Conservation (phyloP, 371 early-diverging fungal genomes). For the Entomophthora muscae region DNA sequence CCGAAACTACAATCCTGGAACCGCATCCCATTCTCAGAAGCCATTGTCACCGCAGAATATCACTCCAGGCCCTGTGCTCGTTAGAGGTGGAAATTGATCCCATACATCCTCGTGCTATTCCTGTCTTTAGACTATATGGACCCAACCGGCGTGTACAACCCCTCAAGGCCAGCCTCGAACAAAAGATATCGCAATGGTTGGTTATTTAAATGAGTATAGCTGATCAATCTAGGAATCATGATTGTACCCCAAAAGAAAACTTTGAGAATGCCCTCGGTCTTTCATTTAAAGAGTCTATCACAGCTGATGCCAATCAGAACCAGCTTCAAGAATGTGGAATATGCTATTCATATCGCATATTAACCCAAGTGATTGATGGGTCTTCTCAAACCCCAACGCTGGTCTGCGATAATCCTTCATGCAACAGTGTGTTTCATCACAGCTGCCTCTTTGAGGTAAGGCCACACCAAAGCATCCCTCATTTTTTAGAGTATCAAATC, state of each 20-base stretch:
- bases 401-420: neutral
- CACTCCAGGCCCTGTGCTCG: neutral
- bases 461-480: neutral
- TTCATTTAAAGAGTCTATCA: neutral
- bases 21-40: neutral
- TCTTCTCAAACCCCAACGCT: neutral
- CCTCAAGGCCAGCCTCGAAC: neutral
- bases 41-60: neutral
- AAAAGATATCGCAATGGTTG: neutral
- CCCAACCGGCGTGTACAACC: neutral
- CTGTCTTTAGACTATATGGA: neutral
- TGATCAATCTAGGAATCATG: neutral
- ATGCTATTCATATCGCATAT: neutral
- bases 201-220: neutral
- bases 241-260: neutral
- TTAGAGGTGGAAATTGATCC: neutral
- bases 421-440: neutral
- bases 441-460: neutral
- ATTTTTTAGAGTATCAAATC: neutral
- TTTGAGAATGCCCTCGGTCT: neutral
- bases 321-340: neutral
- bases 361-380: neutral
- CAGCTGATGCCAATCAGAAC: neutral
- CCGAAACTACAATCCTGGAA: neutral
- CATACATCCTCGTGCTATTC: neutral